Conservation (phyloP, 805 yeast species). For the Kodamaea jinghongensis region DNA sequence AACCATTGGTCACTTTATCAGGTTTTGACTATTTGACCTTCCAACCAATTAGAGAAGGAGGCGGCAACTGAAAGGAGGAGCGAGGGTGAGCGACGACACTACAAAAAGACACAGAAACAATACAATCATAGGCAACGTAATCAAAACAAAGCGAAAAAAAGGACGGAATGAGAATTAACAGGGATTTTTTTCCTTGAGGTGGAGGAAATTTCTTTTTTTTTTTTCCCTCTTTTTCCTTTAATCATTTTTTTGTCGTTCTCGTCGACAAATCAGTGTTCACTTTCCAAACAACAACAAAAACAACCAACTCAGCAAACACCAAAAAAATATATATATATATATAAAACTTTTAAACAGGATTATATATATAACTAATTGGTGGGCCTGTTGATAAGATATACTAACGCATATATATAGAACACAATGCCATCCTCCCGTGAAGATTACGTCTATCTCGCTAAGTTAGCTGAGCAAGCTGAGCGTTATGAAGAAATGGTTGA, state of each 20-base stretch:
- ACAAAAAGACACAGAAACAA: too few species aligned
- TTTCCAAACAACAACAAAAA: slow-evolving; percentile 9
- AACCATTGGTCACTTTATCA: too few species aligned
- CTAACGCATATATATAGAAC: slow-evolving; percentile 6
- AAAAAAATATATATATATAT: slow-evolving; percentile 2
- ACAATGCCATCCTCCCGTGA: slow-evolving; percentile 85
- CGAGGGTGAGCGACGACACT: too few species aligned
- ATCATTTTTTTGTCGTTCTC: slow-evolving; percentile 7
- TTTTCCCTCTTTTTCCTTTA: slow-evolving; percentile 5
- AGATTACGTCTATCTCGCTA: slow-evolving; percentile 97
- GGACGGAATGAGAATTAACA: not conserved
- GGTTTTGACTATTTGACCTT: too few species aligned
- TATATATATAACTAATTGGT: not conserved
- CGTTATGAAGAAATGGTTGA: slow-evolving; percentile 99
- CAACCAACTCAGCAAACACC: slow-evolving; percentile 5
- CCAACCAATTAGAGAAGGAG: too few species aligned
- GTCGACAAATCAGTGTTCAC: slow-evolving; percentile 10
- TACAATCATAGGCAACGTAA: too few species aligned
- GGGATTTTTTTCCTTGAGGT: slow-evolving; percentile 4
- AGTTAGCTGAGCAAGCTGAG: slow-evolving; percentile 98
- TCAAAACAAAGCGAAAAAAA: too few species aligned
- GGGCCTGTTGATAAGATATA: not conserved
- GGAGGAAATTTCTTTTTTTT: slow-evolving; percentile 7
- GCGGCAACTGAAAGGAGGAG: too few species aligned
- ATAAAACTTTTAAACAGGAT: not conserved